Conservation (phyloP, 768 basidiomycete genomes). For the Xerocomellus amylosporus region DNA sequence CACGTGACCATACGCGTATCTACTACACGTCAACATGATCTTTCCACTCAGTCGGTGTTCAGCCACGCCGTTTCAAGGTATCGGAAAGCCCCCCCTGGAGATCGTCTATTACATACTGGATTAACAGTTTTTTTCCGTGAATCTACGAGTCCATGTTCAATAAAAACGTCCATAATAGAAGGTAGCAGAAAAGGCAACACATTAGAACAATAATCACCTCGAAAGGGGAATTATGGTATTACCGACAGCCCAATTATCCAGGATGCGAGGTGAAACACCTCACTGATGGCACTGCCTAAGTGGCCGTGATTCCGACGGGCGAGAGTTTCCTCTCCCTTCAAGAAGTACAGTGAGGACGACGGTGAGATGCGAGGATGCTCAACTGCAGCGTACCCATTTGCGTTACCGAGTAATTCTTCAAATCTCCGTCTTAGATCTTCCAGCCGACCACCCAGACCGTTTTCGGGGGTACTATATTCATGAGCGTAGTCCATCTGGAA, state of each 20-base stretch:
- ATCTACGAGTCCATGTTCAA: background rate
- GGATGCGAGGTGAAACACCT: background rate
- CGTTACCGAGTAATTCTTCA: constrained; percentile 30
- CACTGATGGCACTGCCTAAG: background rate
- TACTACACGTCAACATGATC: background rate
- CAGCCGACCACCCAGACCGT: constrained; percentile 11
- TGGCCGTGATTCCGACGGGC: constrained; percentile 8
- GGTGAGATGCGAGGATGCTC: background rate
- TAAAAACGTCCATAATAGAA: background rate
- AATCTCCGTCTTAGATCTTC: constrained; percentile 20
- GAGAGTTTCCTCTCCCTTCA: constrained; percentile 22
- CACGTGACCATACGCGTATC: constrained; percentile 19
- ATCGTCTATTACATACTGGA: background rate
- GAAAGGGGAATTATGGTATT: too few relatives aligned
- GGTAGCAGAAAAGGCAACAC: background rate
- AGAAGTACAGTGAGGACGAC: background rate
- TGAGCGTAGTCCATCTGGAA: constrained; percentile 60
- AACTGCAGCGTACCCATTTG: constrained; percentile 18
- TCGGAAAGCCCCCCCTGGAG: too few relatives aligned
- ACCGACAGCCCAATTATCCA: background rate
- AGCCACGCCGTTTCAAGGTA: background rate
- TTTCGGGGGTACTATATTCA: constrained; percentile 11
- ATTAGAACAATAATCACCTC: background rate
- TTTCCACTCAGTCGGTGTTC: background rate
- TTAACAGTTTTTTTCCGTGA: background rate